A percentile compares a stretch with the other conserved stretches of the same genome.
Conservation (phyloP, 2,329 filamentous ascomycete species). For the Paecilomyces variotii region DNA sequence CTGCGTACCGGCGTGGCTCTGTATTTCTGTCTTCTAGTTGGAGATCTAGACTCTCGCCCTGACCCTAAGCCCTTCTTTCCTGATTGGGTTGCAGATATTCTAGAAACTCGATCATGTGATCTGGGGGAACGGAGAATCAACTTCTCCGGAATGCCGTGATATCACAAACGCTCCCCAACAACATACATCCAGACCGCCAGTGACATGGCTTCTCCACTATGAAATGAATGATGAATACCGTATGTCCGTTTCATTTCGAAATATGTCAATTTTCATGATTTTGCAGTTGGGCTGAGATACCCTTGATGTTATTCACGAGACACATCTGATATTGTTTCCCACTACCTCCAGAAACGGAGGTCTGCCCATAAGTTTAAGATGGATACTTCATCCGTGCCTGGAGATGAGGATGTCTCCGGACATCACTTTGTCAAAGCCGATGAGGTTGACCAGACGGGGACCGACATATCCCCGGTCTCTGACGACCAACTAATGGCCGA, state of each 20-base stretch:
- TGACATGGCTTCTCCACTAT: background rate
- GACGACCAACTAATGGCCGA: slow-evolving; percentile 37
- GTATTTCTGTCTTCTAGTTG: background rate
- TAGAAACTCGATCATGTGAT: slow-evolving; percentile 1
- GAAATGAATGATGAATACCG: background rate
- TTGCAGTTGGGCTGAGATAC: slow-evolving; percentile 5
- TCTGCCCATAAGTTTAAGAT: slow-evolving; percentile 10
- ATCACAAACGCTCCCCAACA: background rate
- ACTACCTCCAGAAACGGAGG: slow-evolving; percentile 1
- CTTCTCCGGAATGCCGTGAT: slow-evolving; percentile 1
- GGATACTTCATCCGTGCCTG: slow-evolving; percentile 17
- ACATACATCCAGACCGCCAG: background rate
- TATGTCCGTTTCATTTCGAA: background rate
- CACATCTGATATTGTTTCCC: slow-evolving; percentile 2
- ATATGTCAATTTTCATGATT: background rate
- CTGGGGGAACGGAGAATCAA: background rate
- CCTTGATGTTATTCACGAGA: slow-evolving; percentile 7
- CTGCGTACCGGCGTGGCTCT: background rate
- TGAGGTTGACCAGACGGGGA: slow-evolving; percentile 42
- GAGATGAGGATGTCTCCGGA: slow-evolving; percentile 18
- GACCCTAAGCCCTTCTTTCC: background rate
- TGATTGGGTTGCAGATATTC: background rate
- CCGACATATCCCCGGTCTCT: slow-evolving; percentile 38
- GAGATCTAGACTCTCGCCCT: background rate
- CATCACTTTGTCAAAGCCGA: slow-evolving; percentile 42